phyloP scores from a whole-genome alignment of 768 basidiomycete species.

The Lentinus brumalis region DNA sequence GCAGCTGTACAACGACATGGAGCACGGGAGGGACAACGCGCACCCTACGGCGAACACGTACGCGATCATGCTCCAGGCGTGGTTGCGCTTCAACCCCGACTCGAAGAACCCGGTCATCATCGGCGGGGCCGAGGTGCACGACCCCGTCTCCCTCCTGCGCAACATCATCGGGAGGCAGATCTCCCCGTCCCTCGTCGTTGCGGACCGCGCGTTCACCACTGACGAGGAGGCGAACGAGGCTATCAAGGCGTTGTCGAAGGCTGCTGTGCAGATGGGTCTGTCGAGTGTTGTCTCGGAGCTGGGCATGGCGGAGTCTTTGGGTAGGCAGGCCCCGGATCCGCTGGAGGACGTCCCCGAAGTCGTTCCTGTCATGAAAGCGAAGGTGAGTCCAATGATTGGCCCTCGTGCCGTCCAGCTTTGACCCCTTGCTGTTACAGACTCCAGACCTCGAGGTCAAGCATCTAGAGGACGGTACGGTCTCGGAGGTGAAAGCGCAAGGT shows the following conservation, averaged over 20 bases:
- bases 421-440: constrained; percentile 11
- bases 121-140: constrained; percentile 17
- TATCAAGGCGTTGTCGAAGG: constrained; percentile 57
- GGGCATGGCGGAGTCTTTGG: constrained; percentile 53
- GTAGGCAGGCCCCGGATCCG: constrained; percentile 40
- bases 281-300: constrained; percentile 55
- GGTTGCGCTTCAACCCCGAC: constrained; percentile 48
- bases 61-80: constrained; percentile 65
- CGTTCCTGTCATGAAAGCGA: constrained; percentile 54
- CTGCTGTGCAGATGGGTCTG: constrained; percentile 59
- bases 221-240: constrained; percentile 57
- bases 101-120: constrained; percentile 7
- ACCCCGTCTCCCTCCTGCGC: constrained; percentile 29
- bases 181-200: constrained; percentile 51
- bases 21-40: constrained; percentile 47
- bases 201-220: constrained; percentile 56
- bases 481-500: constrained; percentile 25
- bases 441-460: constrained; percentile 14
- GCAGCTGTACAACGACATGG: constrained; percentile 60
- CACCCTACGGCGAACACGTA: constrained; percentile 62
- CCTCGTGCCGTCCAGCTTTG: not conserved
- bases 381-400: constrained; percentile 30
- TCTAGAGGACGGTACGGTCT: constrained; percentile 21
- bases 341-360: constrained; percentile 61
- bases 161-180: constrained; percentile 51